Evolutionary conservation across 495 filamentous ascomycete species (phyloP).

Genomic region (Hamigera avellanea): DNA sequence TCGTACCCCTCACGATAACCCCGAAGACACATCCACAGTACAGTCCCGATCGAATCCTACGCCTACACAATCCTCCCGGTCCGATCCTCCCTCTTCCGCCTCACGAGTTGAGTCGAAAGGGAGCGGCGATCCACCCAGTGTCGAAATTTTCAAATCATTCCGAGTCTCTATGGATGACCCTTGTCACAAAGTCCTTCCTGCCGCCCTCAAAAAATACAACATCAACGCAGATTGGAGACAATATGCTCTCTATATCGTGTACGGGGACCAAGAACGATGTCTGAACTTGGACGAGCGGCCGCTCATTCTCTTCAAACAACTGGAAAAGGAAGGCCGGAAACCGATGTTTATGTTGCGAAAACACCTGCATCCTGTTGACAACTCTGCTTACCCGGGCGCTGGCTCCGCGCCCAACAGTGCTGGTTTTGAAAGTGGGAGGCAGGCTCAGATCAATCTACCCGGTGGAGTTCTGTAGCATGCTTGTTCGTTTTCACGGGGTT

Average conservation of each 20-base stretch:
- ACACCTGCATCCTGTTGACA: conserved; percentile 23
- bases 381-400: conserved; percentile 13
- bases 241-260: conserved; percentile 95
- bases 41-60: conserved; percentile 15
- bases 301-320: conserved; percentile 89
- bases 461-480: conserved; percentile 34
- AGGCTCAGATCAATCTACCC: conserved; percentile 31
- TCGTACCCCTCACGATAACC: conserved; percentile 29
- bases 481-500: conserved; percentile 5
- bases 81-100: conserved; percentile 20
- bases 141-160: conserved; percentile 98
- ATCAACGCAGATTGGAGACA: conserved; percentile 95
- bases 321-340: conserved; percentile 92
- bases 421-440: conserved; percentile 26
- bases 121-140: conserved; percentile 34
- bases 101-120: conserved; percentile 43
- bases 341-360: conserved; percentile 98
- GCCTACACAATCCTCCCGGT: conserved; percentile 26
- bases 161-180: conserved; percentile 95
- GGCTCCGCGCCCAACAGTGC: conserved; percentile 30
- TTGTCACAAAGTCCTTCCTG: conserved; percentile 92
- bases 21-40: conserved; percentile 25
- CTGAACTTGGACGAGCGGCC: conserved; percentile 85
- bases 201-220: conserved; percentile 93
- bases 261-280: conserved; percentile 93